Evolutionary conservation across 2,329 filamentous ascomycete species (phyloP), one percentile per base, ranked within the genome.

Genomic region (Aspergillus thermomutatus): DNA sequence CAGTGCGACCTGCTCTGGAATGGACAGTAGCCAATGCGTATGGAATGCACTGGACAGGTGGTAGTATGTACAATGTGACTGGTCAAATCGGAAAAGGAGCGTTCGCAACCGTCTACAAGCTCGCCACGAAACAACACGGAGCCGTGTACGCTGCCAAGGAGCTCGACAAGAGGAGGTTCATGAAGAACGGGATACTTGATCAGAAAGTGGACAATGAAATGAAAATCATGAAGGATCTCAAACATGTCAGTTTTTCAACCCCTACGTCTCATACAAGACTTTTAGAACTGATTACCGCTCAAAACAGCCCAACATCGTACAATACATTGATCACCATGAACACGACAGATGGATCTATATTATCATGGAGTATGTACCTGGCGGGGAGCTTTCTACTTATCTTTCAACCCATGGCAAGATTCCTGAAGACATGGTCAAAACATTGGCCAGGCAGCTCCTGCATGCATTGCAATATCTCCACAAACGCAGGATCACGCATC

Each of bases 141-240:
- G 80, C 85, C 28, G 85, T 93, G 0, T 95, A 89, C 67, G 94
- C 94, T 4, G 92, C 92, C 14, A 99, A 99, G 72, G 92, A 97
- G 73, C 84, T 99, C 3, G 92, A 97, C 73, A 97, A 97, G 77
- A 86, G 90, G 52, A 87, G 87, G 19, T 96, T 97, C 69, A 90
- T 96, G 79, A 96, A 96, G 77, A 94, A 96, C 65, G 92, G 92
- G 2, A 81, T 92, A 21, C 75, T 96, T 23, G 92, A 96, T 67
- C 88, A 92, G 63, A 96, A 95, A 72, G 89, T 97, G 14, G 91
- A 97, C 69, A 97, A 95, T 66, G 94, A 99, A 76, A 93, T 99
- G 88, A 89, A 86, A 63, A 97, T 99, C 66, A 97, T 99, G 91
- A 86, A 88, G 67, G 83, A 82, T 53, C 83, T 97, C 52, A 80